phyloP scores from a whole-genome alignment of 306 rosid genomes.

The barrel medic (Medicago truncatula) region DNA sequence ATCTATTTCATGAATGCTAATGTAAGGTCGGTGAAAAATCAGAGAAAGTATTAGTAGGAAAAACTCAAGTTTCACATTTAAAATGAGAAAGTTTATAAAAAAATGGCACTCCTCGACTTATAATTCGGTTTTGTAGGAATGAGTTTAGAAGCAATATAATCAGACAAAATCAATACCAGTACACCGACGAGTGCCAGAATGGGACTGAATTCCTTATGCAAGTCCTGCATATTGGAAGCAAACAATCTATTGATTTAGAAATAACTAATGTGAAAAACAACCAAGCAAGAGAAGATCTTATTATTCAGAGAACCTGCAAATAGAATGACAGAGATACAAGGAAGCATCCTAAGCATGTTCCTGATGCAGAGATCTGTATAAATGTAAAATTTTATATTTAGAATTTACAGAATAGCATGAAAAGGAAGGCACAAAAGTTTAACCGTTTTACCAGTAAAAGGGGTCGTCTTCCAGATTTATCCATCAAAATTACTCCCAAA shows the following conservation, averaged over 20 bases:
- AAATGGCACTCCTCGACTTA: background rate
- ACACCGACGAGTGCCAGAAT: conserved; percentile 66
- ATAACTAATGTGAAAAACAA: background rate
- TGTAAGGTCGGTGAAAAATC: background rate
- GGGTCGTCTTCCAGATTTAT: conserved; percentile 69
- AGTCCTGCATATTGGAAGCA: conserved; percentile 54
- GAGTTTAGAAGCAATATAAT: background rate
- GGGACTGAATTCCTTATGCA: conserved; percentile 59
- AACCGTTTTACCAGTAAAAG: conserved; percentile 61
- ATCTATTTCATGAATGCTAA: conserved; percentile 16
- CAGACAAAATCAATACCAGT: conserved; percentile 57
- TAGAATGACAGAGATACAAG: conserved; percentile 60
- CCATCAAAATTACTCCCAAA: conserved; percentile 65
- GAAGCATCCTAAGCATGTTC: conserved; percentile 80
- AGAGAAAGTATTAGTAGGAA: background rate
- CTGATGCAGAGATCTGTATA: conserved; percentile 63
- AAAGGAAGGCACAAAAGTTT: conserved; percentile 2
- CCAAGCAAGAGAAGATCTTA: background rate
- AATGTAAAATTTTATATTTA: conserved; percentile 24
- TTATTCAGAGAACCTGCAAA: conserved; percentile 57
- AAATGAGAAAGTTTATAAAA: too few relatives aligned
- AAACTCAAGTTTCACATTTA: background rate
- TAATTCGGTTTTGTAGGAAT: background rate
- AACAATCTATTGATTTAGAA: background rate
- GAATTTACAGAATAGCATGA: background rate